Evolutionary conservation across 257 asterid species (phyloP), one percentile per base, ranked within the genome.

Genomic region (Salvia miltiorrhiza): DNA sequence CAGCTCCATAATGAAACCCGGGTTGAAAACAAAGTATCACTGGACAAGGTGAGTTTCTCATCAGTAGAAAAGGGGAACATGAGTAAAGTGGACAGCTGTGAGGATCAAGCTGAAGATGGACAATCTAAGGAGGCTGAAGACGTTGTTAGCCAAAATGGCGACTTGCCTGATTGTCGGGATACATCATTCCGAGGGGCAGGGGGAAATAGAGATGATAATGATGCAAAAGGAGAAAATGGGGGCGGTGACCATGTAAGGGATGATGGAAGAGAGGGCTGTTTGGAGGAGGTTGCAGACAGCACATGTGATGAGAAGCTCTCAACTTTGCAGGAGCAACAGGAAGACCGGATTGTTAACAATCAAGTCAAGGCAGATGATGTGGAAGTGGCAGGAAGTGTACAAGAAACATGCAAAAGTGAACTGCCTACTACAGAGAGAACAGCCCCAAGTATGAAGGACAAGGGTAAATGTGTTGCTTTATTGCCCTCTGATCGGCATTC

Each of bases 391-490:
- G 81, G 72, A 69, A 77, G 76, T 35, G 77, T 59, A 70, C 82
- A 78, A 75, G 63, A 44, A 50, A 28, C 49, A 26, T 81, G 74
- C 73, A 80, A 80, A 78, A 73, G 37, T 75, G 91, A 83, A 69
- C 67, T 77, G 64, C 78, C 73, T 60, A 57, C 69, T 26, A 37
- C 69, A 5, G 91, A 80, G 77, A 84, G 78, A 52, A 71, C 74
- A 41, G 49, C 73, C 69, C 86, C 75, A 35, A 70, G 62, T 69
- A 65, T 67, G 73, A 86, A 83, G 80, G 95, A 85, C 55, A 91
- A 91, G 85, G 97, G 96, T 53, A 91, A 94, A 82, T 54, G 83
- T 65, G 73, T 87, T 45, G 85, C 80, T 40, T 21, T 80, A 33
- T 71, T 76, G 13, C 84, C 89, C 47, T 77, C 78, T 53, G 76